Evolutionary conservation across 2,329 filamentous ascomycete species (phyloP).

Genomic region (Microdochium bolleyi): DNA sequence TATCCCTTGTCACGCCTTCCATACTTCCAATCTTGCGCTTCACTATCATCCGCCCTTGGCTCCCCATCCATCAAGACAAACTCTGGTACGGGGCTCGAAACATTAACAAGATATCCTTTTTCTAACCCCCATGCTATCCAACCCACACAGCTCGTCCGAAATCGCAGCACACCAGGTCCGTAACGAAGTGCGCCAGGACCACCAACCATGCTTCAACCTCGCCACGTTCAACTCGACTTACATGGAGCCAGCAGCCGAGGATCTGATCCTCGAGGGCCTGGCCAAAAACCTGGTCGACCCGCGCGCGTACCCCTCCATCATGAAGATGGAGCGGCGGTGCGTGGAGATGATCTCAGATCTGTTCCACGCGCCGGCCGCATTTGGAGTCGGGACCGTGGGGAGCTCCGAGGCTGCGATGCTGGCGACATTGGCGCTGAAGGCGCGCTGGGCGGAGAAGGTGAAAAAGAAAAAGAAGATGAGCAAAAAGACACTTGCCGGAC

Average conservation of each 20-base stretch:
- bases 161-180: constrained; percentile 42
- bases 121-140: too few relatives aligned
- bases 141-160: not conserved
- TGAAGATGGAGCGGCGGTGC: constrained; percentile 57
- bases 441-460: too few relatives aligned
- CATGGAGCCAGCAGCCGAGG: constrained; percentile 57
- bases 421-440: constrained; percentile 65
- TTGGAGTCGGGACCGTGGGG: constrained; percentile 63
- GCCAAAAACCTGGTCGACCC: constrained; percentile 65
- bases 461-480: too few relatives aligned
- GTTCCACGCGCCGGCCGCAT: constrained; percentile 55
- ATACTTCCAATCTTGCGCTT: too few relatives aligned
- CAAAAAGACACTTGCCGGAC: too few relatives aligned
- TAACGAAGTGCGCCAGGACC: constrained; percentile 56
- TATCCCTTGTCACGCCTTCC: too few relatives aligned
- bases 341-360: constrained; percentile 62
- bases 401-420: constrained; percentile 66
- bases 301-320: constrained; percentile 53
- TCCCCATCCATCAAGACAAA: too few relatives aligned
- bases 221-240: constrained; percentile 47
- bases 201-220: constrained; percentile 59
- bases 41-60: too few relatives aligned
- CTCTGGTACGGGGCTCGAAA: too few relatives aligned
- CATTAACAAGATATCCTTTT: too few relatives aligned
- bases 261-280: constrained; percentile 60